These are phyloP conservation scores for Talaromyces liani DNA, from an alignment of 495 filamentous ascomycete species.

Conservation along the genomic window DNA sequence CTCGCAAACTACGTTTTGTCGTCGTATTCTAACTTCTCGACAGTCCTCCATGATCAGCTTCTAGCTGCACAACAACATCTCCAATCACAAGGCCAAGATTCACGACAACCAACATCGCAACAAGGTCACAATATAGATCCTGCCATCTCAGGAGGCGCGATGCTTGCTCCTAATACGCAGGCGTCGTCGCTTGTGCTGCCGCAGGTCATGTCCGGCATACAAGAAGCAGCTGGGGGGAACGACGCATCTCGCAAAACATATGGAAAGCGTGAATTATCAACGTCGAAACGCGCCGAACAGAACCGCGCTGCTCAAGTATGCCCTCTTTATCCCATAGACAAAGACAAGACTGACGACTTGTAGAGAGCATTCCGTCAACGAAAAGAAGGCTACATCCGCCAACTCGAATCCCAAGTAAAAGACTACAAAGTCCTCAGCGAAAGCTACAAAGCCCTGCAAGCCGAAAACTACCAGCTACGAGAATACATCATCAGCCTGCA, in stretches of 20 bases:
- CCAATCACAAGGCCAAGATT: conserved; percentile 28
- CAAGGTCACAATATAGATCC: conserved; percentile 49
- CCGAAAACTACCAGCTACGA: conserved; percentile 81
- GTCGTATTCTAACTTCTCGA: conserved; percentile 8
- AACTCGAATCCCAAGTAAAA: conserved; percentile 84
- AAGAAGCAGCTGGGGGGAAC: conserved; percentile 26
- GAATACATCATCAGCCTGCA: conserved; percentile 91
- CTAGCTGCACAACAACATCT: conserved; percentile 41
- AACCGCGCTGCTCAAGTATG: conserved; percentile 94
- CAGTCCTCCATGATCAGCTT: conserved; percentile 49
- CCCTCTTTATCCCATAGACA: conserved; percentile 1
- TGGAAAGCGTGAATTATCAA: conserved; percentile 84
- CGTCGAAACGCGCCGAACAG: conserved; percentile 92
- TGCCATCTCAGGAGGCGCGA: conserved; percentile 39
- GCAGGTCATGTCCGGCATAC: conserved; percentile 24
- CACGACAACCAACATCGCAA: conserved; percentile 33
- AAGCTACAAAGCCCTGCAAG: conserved; percentile 64
- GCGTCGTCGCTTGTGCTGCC: conserved; percentile 14
- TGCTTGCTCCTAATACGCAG: conserved; percentile 22
- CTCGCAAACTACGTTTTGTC: no score
- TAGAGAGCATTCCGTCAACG: conserved; percentile 96
- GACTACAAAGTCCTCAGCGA: conserved; percentile 63
- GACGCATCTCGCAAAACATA: conserved; percentile 38
- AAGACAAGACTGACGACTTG: conserved; percentile 11
- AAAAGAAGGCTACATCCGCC: conserved; percentile 97